A percentile compares a stretch with the other conserved stretches of the same genome.
Conservation (phyloP, 139 green algal genomes). For the Micractinium conductrix region DNA sequence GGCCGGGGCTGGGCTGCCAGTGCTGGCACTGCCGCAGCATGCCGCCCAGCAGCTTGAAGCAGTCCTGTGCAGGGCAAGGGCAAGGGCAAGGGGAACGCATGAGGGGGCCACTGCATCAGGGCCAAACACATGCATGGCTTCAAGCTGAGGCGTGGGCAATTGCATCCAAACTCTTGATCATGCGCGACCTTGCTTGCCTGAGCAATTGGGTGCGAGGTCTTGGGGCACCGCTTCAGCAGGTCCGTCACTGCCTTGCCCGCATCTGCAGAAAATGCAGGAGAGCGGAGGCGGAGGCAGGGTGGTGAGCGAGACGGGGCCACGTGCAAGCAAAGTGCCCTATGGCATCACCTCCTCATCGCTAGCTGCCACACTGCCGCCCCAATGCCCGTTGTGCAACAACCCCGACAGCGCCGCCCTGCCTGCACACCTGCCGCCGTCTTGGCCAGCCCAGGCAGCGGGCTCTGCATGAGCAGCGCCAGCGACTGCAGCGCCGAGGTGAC, state of each 20-base stretch:
- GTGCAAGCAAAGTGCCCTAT: no score
- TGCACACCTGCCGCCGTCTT: slow-evolving; percentile 10
- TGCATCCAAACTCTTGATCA: no score
- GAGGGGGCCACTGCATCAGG: no score
- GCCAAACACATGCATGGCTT: no score
- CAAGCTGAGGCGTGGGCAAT: neutral
- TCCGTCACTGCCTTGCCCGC: slow-evolving; percentile 47
- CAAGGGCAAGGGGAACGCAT: neutral
- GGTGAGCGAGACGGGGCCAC: no score
- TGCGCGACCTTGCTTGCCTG: slow-evolving; percentile 59
- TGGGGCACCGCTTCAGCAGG: slow-evolving; percentile 67
- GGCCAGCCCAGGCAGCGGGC: slow-evolving; percentile 60
- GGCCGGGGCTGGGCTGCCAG: slow-evolving; percentile 65
- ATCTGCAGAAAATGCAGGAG: neutral
- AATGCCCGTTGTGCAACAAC: no score
- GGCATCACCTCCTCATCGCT: no score
- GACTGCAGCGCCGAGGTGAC: slow-evolving; percentile 63
- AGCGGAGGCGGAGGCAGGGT: neutral
- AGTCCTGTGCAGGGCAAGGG: slow-evolving; percentile 40
- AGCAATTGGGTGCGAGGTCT: slow-evolving; percentile 62
- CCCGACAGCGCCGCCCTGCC: no score
- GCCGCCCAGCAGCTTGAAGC: slow-evolving; percentile 76
- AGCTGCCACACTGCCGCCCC: no score
- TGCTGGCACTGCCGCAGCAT: slow-evolving; percentile 71
- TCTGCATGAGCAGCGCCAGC: slow-evolving; percentile 57